Evolutionary conservation across 139 green algal species (phyloP).

Genomic region (Microglena sp.): DNA sequence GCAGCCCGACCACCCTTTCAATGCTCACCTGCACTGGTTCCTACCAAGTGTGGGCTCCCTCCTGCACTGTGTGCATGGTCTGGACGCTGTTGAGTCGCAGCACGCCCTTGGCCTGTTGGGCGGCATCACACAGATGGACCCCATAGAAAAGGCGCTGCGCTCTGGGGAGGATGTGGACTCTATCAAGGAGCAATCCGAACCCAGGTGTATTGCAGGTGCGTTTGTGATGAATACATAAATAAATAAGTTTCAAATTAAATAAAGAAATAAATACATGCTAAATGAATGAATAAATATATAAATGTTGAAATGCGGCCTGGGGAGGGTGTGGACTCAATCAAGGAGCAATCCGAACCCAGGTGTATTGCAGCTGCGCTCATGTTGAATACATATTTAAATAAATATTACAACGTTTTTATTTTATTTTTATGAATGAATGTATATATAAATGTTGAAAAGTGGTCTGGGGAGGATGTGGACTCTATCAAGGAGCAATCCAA

Average conservation of each 20-base stretch:
- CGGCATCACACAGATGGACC: constrained; percentile 34
- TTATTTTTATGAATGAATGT: too few relatives aligned
- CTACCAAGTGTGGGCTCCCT: constrained; percentile 28
- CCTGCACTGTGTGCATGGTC: constrained; percentile 38
- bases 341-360: constrained; percentile 9
- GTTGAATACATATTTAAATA: too few relatives aligned
- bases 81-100: constrained; percentile 29
- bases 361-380: constrained; percentile 23
- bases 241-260: too few relatives aligned
- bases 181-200: constrained; percentile 16
- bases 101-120: constrained; percentile 16
- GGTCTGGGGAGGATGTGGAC: too few relatives aligned
- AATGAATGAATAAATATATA: too few relatives aligned
- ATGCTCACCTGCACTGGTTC: constrained; percentile 34
- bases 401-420: too few relatives aligned
- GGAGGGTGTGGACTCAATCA: too few relatives aligned
- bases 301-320: too few relatives aligned
- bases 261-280: too few relatives aligned
- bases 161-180: constrained; percentile 32
- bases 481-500: constrained; percentile 13
- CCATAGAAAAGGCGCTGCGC: constrained; percentile 53
- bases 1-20: constrained; percentile 17
- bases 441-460: too few relatives aligned
- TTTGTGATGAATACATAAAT: too few relatives aligned
- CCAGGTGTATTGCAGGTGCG: constrained; percentile 17